Base-by-base conservation (phyloP, 2,329 filamentous ascomycete species). In the Pseudogymnoascus sp. region DNA sequence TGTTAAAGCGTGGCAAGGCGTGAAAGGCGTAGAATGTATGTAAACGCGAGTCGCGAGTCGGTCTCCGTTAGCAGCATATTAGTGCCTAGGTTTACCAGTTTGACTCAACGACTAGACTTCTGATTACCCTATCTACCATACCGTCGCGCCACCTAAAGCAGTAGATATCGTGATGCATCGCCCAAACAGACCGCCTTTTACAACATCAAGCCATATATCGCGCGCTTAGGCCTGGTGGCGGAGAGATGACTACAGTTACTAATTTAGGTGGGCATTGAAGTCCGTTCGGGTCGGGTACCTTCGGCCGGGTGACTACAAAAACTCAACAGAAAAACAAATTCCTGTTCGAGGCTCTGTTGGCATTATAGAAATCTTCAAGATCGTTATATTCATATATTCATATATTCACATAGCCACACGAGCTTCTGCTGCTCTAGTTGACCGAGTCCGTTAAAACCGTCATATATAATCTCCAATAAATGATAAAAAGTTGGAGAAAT, bases 311-410 rank as follows among this genome's bases (percentile, higher is more conserved):
- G 37, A 44, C 29, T 31, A 29, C 60, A 31, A 31, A 31, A 46
- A 44, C 38, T 40, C 38, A 61, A 40, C 33, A 19, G 60, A 46
- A 61, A 61, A 61, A 44, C 35, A 61, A 61, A 19, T n/a, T 31
- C 60, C 23, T 46, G 37, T 42, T 46, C 7, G 35, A 44, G 42
- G 19, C 21, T 42, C 23, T 10, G n/a, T 19, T 19, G 21, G 23
- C 11, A 1, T 19, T 46, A 13, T 42, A 46, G 60, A 19, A 46
- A 21, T 46, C 13, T 26, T 19, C 19, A 19, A 56, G 26, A 33
- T 33, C 26, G 13, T 33, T 33, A 33, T 53, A 5, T 31, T 19
- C n/a, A 40, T 38, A 38, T 38, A n/a, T 38, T 38, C 19, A 44
- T 19, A 56, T 56, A 23, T 42, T 15, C 31, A 21, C n/a, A 38